These are phyloP conservation scores for Tylopilus orsonianus DNA, from an alignment of 1,284 basidiomycete species.

Conservation along the genomic window DNA sequence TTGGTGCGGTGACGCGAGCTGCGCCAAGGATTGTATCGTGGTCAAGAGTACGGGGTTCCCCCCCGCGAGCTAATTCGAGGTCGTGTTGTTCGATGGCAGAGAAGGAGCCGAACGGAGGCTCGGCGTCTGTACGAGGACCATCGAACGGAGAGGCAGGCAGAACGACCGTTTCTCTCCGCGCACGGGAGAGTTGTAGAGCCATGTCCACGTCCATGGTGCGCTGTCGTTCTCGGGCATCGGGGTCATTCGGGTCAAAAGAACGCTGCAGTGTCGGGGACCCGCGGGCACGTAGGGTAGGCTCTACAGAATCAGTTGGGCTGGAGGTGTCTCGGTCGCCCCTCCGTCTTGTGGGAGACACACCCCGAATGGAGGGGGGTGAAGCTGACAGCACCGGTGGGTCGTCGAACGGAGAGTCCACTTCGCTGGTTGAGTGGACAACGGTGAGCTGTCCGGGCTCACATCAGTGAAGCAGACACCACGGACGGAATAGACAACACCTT, in stretches of 20 bases:
- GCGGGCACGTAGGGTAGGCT: slow-evolving; percentile 44
- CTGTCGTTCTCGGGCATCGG: slow-evolving; percentile 72
- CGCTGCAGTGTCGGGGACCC: slow-evolving; percentile 65
- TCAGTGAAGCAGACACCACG: not conserved
- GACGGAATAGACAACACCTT: slow-evolving; percentile 18
- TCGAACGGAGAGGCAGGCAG: slow-evolving; percentile 33
- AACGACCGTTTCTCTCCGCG: slow-evolving; percentile 64
- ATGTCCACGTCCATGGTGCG: slow-evolving; percentile 85
- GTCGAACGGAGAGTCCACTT: slow-evolving; percentile 29
- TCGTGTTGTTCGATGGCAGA: slow-evolving; percentile 48
- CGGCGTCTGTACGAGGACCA: slow-evolving; percentile 5
- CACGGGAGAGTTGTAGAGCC: slow-evolving; percentile 78
- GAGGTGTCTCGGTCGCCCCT: slow-evolving; percentile 40
- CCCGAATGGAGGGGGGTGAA: slow-evolving; percentile 47
- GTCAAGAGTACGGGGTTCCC: slow-evolving; percentile 25
- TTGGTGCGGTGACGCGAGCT: slow-evolving; percentile 8
- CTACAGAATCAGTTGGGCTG: slow-evolving; percentile 44
- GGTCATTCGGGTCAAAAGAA: slow-evolving; percentile 65
- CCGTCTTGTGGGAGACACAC: slow-evolving; percentile 40
- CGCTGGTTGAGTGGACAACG: not conserved
- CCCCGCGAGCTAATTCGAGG: slow-evolving; percentile 43
- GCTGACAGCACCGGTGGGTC: slow-evolving; percentile 27
- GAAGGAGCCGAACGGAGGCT: slow-evolving; percentile 38
- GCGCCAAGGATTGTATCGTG: slow-evolving; percentile 15
- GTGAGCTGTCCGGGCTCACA: slow-evolving; percentile 3